Percentiles rank a stretch among this genome's conserved stretches.
These are phyloP conservation scores for Botrytis porri DNA, from an alignment of 2,329 filamentous ascomycete genomes.

Conservation along the genomic window DNA sequence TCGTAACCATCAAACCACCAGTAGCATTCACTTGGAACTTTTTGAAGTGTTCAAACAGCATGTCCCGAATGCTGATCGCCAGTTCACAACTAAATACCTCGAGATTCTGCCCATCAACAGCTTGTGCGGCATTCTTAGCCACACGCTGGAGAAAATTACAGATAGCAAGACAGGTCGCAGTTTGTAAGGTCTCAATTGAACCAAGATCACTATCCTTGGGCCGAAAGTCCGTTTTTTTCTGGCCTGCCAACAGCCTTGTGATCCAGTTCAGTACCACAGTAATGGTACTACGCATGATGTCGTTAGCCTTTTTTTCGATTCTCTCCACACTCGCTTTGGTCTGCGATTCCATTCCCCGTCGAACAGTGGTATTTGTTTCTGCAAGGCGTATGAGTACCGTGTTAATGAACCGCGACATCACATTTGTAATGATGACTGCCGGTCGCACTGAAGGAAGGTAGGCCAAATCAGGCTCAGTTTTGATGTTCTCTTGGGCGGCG, in stretches of 20 bases:
- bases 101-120: conserved; percentile 81
- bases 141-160: conserved; percentile 74
- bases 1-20: conserved; percentile 90
- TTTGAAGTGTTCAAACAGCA: conserved; percentile 90
- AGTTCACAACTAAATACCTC: conserved; percentile 81
- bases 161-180: conserved; percentile 77
- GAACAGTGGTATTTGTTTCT: conserved; percentile 82
- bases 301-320: conserved; percentile 68
- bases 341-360: conserved; percentile 67
- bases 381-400: conserved; percentile 89
- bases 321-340: conserved; percentile 56
- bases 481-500: conserved; percentile 71
- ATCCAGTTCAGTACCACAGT: conserved; percentile 64
- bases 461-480: conserved; percentile 80
- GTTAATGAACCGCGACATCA: conserved; percentile 89
- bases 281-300: conserved; percentile 65
- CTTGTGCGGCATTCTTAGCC: conserved; percentile 58
- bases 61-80: conserved; percentile 69
- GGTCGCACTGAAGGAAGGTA: conserved; percentile 78
- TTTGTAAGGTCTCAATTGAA: conserved; percentile 74
- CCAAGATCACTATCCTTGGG: conserved; percentile 63
- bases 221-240: conserved; percentile 69
- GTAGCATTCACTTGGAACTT: conserved; percentile 91
- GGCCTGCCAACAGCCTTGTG: conserved; percentile 57
- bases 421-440: conserved; percentile 82